These are phyloP conservation scores for Phytophthora sojae DNA, from an alignment of 352 stramenopile species.

Conservation along the genomic window DNA sequence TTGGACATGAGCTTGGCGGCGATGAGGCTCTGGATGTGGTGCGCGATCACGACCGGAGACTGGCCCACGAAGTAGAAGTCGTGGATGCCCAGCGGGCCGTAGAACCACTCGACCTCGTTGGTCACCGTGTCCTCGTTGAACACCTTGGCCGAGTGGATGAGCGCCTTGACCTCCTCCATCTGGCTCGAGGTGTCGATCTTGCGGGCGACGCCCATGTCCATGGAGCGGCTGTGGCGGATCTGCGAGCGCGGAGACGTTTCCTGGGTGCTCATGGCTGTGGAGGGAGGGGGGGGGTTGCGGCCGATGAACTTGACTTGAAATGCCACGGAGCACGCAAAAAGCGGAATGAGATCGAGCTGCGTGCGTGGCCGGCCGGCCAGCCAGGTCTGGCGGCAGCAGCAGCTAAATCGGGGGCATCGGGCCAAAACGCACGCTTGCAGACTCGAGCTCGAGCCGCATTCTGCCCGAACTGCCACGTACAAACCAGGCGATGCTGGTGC, in stretches of 20 bases:
- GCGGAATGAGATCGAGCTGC: conserved; percentile 30
- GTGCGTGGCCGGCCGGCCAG: conserved; percentile 5
- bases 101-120: conserved; percentile 86
- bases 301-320: conserved; percentile 20
- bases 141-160: conserved; percentile 62
- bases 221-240: conserved; percentile 61
- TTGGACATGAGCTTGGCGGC: conserved; percentile 87
- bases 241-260: conserved; percentile 34
- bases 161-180: conserved; percentile 74
- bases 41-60: conserved; percentile 65
- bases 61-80: conserved; percentile 88
- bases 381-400: too few relatives aligned
- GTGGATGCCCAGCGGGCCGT: conserved; percentile 79
- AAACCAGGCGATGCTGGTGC: conserved; percentile 1
- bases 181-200: conserved; percentile 63
- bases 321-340: conserved; percentile 44
- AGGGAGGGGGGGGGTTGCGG: conserved; percentile 1
- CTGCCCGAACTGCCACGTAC: background rate
- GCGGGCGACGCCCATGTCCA: conserved; percentile 64
- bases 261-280: conserved; percentile 36
- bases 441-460: background rate
- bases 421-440: background rate
- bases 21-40: conserved; percentile 84
- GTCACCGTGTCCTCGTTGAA: conserved; percentile 70
- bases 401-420: background rate